Evolutionary conservation across 148 eudicot genomes (phyloP).

Genomic region (Spergularia bocconei): DNA sequence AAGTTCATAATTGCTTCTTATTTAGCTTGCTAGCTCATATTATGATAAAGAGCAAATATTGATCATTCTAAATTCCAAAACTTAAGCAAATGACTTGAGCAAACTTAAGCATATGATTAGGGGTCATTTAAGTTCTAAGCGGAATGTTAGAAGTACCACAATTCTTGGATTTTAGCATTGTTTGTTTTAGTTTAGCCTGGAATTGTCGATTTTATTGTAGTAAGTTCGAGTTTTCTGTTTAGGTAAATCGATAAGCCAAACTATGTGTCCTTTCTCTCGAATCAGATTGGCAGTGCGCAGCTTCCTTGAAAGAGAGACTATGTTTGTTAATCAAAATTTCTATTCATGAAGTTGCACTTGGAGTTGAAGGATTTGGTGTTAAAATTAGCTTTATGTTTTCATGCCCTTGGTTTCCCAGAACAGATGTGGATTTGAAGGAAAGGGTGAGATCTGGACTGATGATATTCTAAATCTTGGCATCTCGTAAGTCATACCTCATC

Average conservation of each 20-base stretch:
- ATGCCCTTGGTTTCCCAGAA: constrained; percentile 49
- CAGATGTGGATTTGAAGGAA: constrained; percentile 95
- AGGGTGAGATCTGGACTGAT: constrained; percentile 94
- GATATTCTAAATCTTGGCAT: constrained; percentile 91
- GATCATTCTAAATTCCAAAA: not conserved
- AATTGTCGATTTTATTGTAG: constrained; percentile 3
- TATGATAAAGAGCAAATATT: no score
- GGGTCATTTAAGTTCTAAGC: not conserved
- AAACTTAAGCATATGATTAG: not conserved
- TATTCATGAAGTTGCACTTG: not conserved
- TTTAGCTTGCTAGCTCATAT: not conserved
- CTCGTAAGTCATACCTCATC: constrained; percentile 58
- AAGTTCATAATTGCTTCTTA: constrained; percentile 22
- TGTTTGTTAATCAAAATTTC: not conserved
- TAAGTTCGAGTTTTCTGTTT: not conserved
- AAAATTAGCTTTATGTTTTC: not conserved
- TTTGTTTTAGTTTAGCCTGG: not conserved
- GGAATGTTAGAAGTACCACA: not conserved
- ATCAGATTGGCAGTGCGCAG: not conserved
- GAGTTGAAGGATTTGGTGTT: not conserved
- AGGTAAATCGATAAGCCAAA: not conserved
- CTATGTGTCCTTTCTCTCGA: not conserved
- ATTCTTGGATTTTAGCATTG: not conserved
- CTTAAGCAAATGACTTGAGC: not conserved
- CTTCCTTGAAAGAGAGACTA: not conserved